Percentiles rank a stretch among this genome's conserved stretches.
These are phyloP conservation scores for Ormosia emarginata DNA, from an alignment of 306 rosid genomes.

Conservation along the genomic window DNA sequence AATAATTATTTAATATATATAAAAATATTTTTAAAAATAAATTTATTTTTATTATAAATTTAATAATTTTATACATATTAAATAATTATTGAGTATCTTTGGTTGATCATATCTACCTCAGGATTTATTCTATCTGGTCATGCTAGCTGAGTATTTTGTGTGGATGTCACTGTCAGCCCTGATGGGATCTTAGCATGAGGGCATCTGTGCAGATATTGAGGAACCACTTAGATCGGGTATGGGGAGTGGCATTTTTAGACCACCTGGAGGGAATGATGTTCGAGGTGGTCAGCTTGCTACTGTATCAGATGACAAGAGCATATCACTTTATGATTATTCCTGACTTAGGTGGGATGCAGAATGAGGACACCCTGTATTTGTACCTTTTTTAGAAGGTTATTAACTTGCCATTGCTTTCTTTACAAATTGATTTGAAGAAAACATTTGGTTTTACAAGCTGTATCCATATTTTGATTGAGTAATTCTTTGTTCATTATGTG, in stretches of 20 bases:
- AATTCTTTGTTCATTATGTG: not conserved
- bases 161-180: constrained; percentile 91
- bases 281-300: constrained; percentile 80
- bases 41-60: too few species aligned
- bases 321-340: constrained; percentile 81
- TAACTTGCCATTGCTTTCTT: constrained; percentile 5
- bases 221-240: constrained; percentile 88
- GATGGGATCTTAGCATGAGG: constrained; percentile 84
- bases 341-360: constrained; percentile 25
- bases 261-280: constrained; percentile 57
- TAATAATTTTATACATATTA: too few species aligned
- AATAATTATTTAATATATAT: too few species aligned
- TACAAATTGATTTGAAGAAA: constrained; percentile 17
- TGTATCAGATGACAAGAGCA: constrained; percentile 96
- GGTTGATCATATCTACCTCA: too few species aligned
- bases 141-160: constrained; percentile 78
- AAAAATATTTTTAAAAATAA: too few species aligned
- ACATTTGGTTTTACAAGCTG: constrained; percentile 20
- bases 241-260: constrained; percentile 96
- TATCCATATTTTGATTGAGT: constrained; percentile 13
- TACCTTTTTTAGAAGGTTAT: not conserved
- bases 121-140: too few species aligned
- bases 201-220: constrained; percentile 92
- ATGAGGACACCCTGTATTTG: not conserved
- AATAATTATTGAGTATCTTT: too few species aligned